Conservation (phyloP, 768 basidiomycete species). For the Leccinum subtestaceum region DNA sequence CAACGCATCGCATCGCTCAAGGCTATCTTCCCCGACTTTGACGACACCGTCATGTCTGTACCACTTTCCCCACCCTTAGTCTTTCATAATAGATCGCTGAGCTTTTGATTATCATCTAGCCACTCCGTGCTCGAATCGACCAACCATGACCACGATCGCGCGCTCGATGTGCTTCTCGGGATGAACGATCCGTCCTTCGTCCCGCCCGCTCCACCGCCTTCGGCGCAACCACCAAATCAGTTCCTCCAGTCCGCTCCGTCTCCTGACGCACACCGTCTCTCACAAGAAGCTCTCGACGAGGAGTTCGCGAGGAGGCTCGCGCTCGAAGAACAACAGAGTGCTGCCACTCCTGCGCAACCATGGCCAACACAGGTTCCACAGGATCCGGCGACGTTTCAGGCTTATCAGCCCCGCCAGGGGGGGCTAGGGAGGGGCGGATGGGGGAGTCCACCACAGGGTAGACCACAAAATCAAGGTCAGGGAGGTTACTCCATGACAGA, state of each 20-base stretch:
- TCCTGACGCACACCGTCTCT: slow-evolving; percentile 13
- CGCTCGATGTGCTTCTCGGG: slow-evolving; percentile 72
- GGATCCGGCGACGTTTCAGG: slow-evolving; percentile 16
- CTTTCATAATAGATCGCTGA: not conserved
- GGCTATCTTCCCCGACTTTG: slow-evolving; percentile 80
- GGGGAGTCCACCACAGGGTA: slow-evolving; percentile 4
- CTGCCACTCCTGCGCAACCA: slow-evolving; percentile 9
- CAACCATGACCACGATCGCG: slow-evolving; percentile 65
- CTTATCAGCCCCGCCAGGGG: slow-evolving; percentile 24
- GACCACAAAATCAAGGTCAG: slow-evolving; percentile 19
- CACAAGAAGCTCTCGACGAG: slow-evolving; percentile 76
- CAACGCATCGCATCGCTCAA: slow-evolving; percentile 54
- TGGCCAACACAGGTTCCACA: slow-evolving; percentile 14
- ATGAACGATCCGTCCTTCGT: slow-evolving; percentile 85
- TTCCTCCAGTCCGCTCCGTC: slow-evolving; percentile 25
- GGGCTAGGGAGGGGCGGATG: slow-evolving; percentile 3
- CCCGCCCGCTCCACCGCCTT: slow-evolving; percentile 28
- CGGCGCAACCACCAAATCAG: not conserved
- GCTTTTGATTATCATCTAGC: slow-evolving; percentile 31
- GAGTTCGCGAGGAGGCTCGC: slow-evolving; percentile 71
- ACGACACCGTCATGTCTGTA: slow-evolving; percentile 64
- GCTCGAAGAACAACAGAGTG: slow-evolving; percentile 51
- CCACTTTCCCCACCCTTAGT: not conserved
- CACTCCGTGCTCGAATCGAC: slow-evolving; percentile 73
- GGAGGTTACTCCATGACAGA: slow-evolving; percentile 57